phyloP scores from a whole-genome alignment of 176 grass and related monocot genomes.

The Eremochloa ophiuroides region DNA sequence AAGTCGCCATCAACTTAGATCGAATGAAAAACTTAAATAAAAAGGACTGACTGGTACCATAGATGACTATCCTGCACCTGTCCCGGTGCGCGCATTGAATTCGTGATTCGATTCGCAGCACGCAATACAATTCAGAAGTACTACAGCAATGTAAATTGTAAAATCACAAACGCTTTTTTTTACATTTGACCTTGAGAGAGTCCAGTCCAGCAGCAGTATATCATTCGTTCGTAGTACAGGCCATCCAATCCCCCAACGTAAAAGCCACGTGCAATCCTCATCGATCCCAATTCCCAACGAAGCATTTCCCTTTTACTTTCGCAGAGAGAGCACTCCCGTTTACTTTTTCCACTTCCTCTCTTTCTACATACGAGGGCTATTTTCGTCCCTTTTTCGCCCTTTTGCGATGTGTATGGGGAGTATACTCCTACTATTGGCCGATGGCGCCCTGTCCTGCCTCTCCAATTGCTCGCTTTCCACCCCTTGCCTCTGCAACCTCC shows the following conservation, averaged over 20 bases:
- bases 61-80: background rate
- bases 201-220: background rate
- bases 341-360: background rate
- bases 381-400: background rate
- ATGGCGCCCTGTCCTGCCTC: conserved; percentile 7
- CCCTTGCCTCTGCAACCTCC: conserved; percentile 3
- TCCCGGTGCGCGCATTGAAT: conserved; percentile 8
- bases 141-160: too few relatives aligned
- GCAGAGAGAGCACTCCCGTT: background rate
- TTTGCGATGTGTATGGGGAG: background rate
- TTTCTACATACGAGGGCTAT: background rate
- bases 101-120: background rate
- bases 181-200: background rate
- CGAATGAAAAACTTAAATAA: background rate
- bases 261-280: background rate
- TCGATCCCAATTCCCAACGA: conserved; percentile 1
- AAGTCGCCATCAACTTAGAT: conserved; percentile 15
- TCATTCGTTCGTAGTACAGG: background rate
- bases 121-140: background rate
- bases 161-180: background rate
- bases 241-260: background rate
- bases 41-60: conserved; percentile 12
- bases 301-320: conserved; percentile 18
- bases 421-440: too few relatives aligned
- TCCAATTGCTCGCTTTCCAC: conserved; percentile 11